Percentiles rank a stretch among this genome's conserved stretches.
Evolutionary conservation across 129 eudicot genomes (phyloP).

Genomic region (Ambrosia trifida): DNA sequence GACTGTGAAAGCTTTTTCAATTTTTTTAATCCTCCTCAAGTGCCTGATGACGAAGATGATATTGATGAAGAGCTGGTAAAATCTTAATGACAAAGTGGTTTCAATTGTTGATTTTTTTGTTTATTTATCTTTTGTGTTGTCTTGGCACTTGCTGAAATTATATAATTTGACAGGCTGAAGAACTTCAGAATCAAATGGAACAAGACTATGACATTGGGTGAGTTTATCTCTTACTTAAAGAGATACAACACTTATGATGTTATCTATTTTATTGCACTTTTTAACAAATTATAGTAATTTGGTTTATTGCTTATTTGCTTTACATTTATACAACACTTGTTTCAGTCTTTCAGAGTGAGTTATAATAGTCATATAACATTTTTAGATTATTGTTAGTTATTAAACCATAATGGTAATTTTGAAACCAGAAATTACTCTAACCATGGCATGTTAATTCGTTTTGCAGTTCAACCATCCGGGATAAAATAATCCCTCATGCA

Average conservation of each 20-base stretch:
- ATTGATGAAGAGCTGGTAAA: conserved; percentile 75
- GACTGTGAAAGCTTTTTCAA: conserved; percentile 85
- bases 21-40: conserved; percentile 81
- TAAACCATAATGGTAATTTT: not conserved
- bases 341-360: too few relatives aligned
- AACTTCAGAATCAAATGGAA: conserved; percentile 72
- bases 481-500: conserved; percentile 82
- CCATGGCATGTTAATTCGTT: not conserved
- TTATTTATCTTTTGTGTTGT: not conserved
- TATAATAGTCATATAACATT: not conserved
- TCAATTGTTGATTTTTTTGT: not conserved
- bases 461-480: conserved; percentile 71
- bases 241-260: too few relatives aligned
- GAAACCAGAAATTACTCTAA: not conserved
- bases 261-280: too few relatives aligned
- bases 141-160: not conserved
- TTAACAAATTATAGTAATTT: too few relatives aligned
- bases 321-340: too few relatives aligned
- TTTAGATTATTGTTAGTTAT: not conserved
- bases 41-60: conserved; percentile 81
- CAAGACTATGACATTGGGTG: conserved; percentile 90
- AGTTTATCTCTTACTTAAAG: conserved; percentile 8
- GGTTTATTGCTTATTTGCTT: too few relatives aligned
- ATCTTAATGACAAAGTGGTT: not conserved
- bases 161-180: conserved; percentile 58